phyloP scores from a whole-genome alignment of 2,329 filamentous ascomycete species.

The Zymoseptoria brevis region DNA sequence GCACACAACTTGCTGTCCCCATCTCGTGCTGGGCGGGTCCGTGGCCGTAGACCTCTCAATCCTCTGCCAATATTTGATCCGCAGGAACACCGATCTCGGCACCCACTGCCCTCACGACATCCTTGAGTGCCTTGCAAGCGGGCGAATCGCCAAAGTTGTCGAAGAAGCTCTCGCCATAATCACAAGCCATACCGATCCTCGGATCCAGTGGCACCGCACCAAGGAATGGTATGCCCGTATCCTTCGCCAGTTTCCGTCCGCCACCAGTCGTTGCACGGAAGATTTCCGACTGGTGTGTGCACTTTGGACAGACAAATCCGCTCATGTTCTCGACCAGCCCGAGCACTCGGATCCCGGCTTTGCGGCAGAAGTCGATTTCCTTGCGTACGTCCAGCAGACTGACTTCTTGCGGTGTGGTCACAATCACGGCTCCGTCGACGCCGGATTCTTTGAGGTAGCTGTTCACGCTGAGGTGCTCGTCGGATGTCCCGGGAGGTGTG shows the following conservation, averaged over 20 bases:
- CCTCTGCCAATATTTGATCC: conserved; percentile 24
- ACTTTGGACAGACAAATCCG: conserved; percentile 91
- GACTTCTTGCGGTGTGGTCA: conserved; percentile 94
- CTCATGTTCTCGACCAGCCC: conserved; percentile 98
- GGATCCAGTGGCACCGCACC: conserved; percentile 88
- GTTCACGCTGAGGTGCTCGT: conserved; percentile 93
- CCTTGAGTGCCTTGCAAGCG: conserved; percentile 71
- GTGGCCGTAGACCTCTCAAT: conserved; percentile 6
- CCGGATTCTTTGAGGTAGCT: conserved; percentile 83
- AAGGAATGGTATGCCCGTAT: conserved; percentile 81
- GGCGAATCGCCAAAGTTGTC: conserved; percentile 90
- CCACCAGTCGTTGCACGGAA: conserved; percentile 90
- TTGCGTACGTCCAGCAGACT: conserved; percentile 86
- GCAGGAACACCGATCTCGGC: conserved; percentile 27
- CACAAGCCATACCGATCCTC: conserved; percentile 89
- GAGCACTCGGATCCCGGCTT: conserved; percentile 80
- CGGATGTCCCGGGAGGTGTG: conserved; percentile 88
- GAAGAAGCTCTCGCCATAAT: conserved; percentile 96
- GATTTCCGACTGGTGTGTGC: conserved; percentile 70
- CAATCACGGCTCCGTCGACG: conserved; percentile 85
- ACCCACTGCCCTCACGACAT: conserved; percentile 64
- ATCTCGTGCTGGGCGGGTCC: not conserved
- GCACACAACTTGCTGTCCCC: not conserved
- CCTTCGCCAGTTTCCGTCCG: conserved; percentile 67
- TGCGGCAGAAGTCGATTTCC: conserved; percentile 95